phyloP scores from a whole-genome alignment of 306 rosid species.

The Fagus crenata region DNA sequence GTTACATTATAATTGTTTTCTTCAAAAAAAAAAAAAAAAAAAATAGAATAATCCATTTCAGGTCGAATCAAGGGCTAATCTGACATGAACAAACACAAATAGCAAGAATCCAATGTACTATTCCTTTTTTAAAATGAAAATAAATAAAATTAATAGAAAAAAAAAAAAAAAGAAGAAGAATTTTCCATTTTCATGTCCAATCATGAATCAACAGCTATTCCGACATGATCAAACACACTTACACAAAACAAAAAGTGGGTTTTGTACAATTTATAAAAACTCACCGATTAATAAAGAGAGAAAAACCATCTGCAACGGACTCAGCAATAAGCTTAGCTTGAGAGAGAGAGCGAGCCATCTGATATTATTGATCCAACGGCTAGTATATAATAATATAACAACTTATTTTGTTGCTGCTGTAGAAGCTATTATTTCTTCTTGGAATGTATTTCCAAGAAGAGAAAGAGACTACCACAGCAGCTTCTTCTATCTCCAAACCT shows the following conservation, averaged over 20 bases:
- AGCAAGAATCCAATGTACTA: too few relatives aligned
- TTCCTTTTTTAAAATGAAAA: too few relatives aligned
- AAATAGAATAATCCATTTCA: not conserved
- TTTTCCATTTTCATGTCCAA: not conserved
- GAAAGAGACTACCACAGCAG: constrained; percentile 13
- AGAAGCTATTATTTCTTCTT: constrained; percentile 7
- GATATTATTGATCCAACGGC: not conserved
- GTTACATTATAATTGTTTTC: too few relatives aligned
- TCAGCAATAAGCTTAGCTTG: constrained; percentile 9
- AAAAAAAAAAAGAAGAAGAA: not conserved
- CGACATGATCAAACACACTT: too few relatives aligned
- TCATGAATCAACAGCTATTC: too few relatives aligned
- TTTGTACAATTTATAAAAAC: too few relatives aligned
- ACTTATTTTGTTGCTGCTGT: not conserved
- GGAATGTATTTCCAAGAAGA: not conserved
- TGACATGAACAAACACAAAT: not conserved
- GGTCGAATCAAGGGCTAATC: not conserved
- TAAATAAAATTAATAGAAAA: not conserved
- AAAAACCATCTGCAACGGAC: not conserved
- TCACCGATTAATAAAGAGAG: not conserved
- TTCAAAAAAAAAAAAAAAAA: too few relatives aligned
- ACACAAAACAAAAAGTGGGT: too few relatives aligned
- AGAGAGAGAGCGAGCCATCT: constrained; percentile 26
- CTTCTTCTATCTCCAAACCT: not conserved
- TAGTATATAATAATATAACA: too few relatives aligned